These are phyloP conservation scores for Zanthoxylum bungeanum DNA, from an alignment of 345 rosid genomes.

Conservation along the genomic window DNA sequence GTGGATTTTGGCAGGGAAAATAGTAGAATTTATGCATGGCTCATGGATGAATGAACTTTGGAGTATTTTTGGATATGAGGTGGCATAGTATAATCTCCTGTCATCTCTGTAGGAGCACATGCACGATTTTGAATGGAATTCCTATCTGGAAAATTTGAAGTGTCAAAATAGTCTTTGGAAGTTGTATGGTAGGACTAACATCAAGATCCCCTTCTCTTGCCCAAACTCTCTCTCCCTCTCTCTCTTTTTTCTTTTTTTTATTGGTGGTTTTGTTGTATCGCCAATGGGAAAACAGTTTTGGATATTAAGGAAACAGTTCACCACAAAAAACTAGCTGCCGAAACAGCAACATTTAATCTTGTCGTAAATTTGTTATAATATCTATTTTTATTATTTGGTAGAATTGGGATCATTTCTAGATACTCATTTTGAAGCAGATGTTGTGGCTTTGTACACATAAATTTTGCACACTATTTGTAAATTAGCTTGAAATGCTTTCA, in stretches of 20 bases:
- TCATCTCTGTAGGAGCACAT: not conserved
- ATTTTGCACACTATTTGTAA: not conserved
- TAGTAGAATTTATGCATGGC: not conserved
- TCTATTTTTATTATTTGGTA: not conserved
- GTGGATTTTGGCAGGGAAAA: not conserved
- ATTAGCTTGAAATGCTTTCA: not conserved
- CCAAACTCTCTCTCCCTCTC: not conserved
- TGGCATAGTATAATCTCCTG: not conserved
- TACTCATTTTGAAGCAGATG: not conserved
- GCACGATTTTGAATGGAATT: not conserved
- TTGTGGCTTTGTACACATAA: not conserved
- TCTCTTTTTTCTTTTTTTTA: too few species aligned
- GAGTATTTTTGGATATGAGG: not conserved
- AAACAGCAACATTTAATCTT: not conserved
- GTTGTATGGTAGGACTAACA: not conserved
- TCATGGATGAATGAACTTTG: not conserved
- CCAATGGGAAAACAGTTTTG: not conserved
- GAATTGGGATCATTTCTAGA: not conserved
- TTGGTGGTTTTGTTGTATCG: not conserved
- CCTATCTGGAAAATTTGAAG: not conserved
- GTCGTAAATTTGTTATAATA: not conserved
- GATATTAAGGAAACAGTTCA: not conserved
- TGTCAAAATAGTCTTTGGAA: not conserved
- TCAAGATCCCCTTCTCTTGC: not conserved
- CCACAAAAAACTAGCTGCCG: not conserved